Conservation (phyloP, 2,329 filamentous ascomycete species). For the Xylaria sp. region DNA sequence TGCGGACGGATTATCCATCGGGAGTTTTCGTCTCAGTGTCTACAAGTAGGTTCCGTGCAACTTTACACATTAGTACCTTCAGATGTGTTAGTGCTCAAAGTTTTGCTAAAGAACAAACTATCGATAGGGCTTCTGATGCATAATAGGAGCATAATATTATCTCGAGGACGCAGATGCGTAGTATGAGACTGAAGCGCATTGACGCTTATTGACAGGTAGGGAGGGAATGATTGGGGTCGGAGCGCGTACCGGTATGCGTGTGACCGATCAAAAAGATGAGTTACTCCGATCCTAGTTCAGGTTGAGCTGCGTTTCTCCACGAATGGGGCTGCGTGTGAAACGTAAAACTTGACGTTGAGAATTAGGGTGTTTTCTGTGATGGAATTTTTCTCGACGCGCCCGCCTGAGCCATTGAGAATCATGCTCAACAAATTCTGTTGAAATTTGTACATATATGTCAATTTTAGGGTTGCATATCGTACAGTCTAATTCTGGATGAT, state of each 20-base stretch:
- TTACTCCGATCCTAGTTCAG: background rate
- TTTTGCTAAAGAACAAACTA: too few species aligned
- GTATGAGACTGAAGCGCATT: background rate
- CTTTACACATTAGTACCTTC: background rate
- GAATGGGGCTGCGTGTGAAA: conserved; percentile 25
- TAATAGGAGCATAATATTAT: background rate
- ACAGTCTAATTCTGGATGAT: background rate
- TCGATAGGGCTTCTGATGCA: too few species aligned
- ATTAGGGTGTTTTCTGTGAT: background rate
- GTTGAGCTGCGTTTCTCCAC: conserved; percentile 34
- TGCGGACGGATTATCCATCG: background rate
- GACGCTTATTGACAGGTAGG: background rate
- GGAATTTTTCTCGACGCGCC: background rate
- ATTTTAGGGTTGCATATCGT: background rate
- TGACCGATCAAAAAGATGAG: background rate
- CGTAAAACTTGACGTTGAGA: background rate
- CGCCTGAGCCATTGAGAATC: background rate
- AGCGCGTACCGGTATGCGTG: background rate
- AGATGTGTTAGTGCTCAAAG: too few species aligned
- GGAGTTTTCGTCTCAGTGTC: background rate
- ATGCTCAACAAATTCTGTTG: background rate
- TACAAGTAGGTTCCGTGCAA: too few species aligned
- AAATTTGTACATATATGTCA: background rate
- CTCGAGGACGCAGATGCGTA: background rate
- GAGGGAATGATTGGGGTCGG: background rate